Evolutionary conservation across 176 grass and related monocot species (phyloP).

Genomic region (Pontederia paniculata): DNA sequence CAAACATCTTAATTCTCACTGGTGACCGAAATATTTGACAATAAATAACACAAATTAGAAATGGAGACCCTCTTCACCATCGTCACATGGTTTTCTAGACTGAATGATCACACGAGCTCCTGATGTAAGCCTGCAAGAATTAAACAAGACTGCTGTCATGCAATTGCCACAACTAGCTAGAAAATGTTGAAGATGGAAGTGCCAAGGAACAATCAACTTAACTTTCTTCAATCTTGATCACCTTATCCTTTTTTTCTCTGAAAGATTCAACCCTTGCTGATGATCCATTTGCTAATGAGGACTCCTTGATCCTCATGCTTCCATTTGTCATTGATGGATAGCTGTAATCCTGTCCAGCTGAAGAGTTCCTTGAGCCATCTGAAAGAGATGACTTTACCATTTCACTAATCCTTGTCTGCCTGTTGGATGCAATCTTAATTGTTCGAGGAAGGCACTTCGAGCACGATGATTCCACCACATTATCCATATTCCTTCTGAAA

Average conservation of each 20-base stretch:
- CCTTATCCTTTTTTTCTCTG: constrained; percentile 52
- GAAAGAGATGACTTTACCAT: constrained; percentile 39
- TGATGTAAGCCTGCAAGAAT: constrained; percentile 69
- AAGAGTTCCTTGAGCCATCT: constrained; percentile 27
- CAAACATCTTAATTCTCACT: too few species aligned
- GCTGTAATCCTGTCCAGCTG: constrained; percentile 30
- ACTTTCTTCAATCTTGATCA: constrained; percentile 93
- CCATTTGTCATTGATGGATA: constrained; percentile 46
- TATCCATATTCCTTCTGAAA: constrained; percentile 31
- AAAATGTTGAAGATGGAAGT: not conserved
- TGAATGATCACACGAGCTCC: constrained; percentile 84
- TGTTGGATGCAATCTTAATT: constrained; percentile 67
- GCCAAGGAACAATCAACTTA: constrained; percentile 31
- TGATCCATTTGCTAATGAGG: constrained; percentile 40
- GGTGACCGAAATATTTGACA: too few species aligned
- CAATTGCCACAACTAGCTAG: not conserved
- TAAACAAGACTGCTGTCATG: not conserved
- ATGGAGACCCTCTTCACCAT: constrained; percentile 38
- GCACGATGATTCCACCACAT: constrained; percentile 21
- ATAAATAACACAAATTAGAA: too few species aligned
- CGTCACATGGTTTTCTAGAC: constrained; percentile 47
- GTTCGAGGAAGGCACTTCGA: constrained; percentile 67
- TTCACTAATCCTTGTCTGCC: constrained; percentile 43
- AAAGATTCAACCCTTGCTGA: constrained; percentile 62
- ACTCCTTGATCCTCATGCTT: constrained; percentile 62